Base-by-base conservation (phyloP, 164 flowering plant genomes). In the Macadamia tetraphylla region DNA sequence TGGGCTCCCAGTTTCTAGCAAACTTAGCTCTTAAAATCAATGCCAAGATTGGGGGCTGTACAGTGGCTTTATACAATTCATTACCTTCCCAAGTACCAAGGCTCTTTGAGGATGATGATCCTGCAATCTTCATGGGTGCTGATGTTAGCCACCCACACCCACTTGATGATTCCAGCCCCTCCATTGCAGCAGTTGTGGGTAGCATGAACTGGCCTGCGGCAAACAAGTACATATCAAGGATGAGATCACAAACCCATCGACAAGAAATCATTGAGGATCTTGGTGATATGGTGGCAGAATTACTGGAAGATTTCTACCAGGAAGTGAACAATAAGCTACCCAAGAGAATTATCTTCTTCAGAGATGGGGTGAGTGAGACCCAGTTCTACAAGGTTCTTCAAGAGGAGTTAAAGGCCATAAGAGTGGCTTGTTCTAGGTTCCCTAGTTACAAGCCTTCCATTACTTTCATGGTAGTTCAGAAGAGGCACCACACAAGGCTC, bases 121-220 rank as follows among this genome's bases (percentile, higher is more conserved):
- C 97, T 1, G 87, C 88, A 67, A 94, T 94, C 67, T 91, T 94
- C 70, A 84, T 94, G 87, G 98, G 98, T 8, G 97, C 98, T 5
- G 98, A 94, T 76, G 98, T 94, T 6, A 90, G 96, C 23, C 98
- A 94, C 74, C 98, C 98, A 46, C 97, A 91, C 63, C 96, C 95
- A 0, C 86, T 87, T 3, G 98, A 94, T 58, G 98, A 94, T 75
- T 73, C 15, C 49, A 91, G 97, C 71, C 98, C 98, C 29, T 91
- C 97, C 3, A 79, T 94, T 62, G 97, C 94, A 32, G 98, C 98
- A 29, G 96, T 94, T 2, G 98, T 94, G 52, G 98, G 94, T 0
- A 91, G 93, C 82, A 81, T 90, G 83, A 94, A 94, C 75, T 94
- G 98, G 98, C 98, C 98, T 1, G 84, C 87, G 23, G 87, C 98